phyloP scores from a whole-genome alignment of 176 grass and related monocot genomes.

The Rhynchospora tenuis region DNA sequence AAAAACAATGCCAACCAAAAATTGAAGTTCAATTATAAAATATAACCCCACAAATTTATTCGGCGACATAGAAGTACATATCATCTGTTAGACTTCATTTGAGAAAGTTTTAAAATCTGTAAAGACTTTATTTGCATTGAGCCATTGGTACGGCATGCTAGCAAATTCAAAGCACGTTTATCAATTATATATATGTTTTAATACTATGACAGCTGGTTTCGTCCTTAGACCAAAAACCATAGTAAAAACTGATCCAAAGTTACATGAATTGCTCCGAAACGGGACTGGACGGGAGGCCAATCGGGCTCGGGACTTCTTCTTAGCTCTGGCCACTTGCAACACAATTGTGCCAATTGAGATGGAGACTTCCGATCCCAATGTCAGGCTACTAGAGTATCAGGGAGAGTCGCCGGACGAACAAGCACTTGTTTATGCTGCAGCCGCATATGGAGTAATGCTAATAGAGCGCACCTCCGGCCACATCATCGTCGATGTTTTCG shows the following conservation, averaged over 20 bases:
- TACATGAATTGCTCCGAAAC: conserved; percentile 31
- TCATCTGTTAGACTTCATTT: background rate
- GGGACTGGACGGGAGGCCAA: conserved; percentile 35
- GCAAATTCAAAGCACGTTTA: background rate
- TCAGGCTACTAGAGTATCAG: conserved; percentile 66
- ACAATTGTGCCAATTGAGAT: conserved; percentile 71
- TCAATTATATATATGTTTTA: background rate
- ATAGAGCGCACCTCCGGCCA: conserved; percentile 84
- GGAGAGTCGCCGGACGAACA: conserved; percentile 95
- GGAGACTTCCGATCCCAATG: background rate
- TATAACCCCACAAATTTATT: background rate
- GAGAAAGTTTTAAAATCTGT: background rate
- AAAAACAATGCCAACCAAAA: background rate
- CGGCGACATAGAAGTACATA: background rate
- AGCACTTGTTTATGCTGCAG: conserved; percentile 81
- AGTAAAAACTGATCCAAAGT: conserved; percentile 52
- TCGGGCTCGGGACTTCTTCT: conserved; percentile 62
- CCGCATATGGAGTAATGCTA: conserved; percentile 70
- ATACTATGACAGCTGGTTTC: conserved; percentile 14
- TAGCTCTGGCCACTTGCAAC: conserved; percentile 73
- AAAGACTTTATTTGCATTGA: background rate
- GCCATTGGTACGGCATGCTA: background rate
- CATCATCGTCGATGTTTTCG: conserved; percentile 72
- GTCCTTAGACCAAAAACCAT: conserved; percentile 42
- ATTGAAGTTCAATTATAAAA: background rate